Percentiles rank a stretch among this genome's conserved stretches.
These are phyloP conservation scores for Funneliformis caledonium DNA, from an alignment of 371 early-diverging fungal genomes.

Conservation along the genomic window DNA sequence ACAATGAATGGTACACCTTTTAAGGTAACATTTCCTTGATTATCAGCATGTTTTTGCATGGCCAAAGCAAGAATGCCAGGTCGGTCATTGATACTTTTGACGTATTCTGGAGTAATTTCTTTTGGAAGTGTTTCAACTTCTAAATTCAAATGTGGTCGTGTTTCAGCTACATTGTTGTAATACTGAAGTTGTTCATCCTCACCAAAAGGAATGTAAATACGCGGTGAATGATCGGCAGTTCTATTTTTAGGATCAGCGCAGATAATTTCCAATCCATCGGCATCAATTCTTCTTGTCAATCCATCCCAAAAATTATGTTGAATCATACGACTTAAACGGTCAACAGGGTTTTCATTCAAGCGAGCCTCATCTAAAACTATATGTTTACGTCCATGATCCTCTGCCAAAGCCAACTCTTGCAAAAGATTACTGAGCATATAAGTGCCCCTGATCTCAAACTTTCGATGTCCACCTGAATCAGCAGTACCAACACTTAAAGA, in stretches of 20 bases:
- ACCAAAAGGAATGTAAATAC: slow-evolving; percentile 89
- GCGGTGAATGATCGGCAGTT: slow-evolving; percentile 72
- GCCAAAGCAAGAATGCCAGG: slow-evolving; percentile 92
- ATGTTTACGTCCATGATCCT: slow-evolving; percentile 83
- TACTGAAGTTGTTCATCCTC: slow-evolving; percentile 82
- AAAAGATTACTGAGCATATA: slow-evolving; percentile 93
- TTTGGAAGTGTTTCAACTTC: slow-evolving; percentile 84
- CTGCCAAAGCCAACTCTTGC: slow-evolving; percentile 92
- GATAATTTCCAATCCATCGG: slow-evolving; percentile 87
- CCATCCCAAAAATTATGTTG: slow-evolving; percentile 94
- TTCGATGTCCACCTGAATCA: slow-evolving; percentile 83
- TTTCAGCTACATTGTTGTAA: slow-evolving; percentile 69
- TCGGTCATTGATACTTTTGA: slow-evolving; percentile 84
- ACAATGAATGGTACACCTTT: slow-evolving; percentile 93
- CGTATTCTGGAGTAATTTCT: slow-evolving; percentile 88
- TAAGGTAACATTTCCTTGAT: slow-evolving; percentile 58
- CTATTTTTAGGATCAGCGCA: slow-evolving; percentile 95
- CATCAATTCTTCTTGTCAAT: slow-evolving; percentile 91
- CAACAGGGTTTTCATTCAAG: slow-evolving; percentile 93
- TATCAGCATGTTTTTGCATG: slow-evolving; percentile 64
- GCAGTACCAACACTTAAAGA: slow-evolving; percentile 86
- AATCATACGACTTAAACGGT: slow-evolving; percentile 90
- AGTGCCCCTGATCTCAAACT: slow-evolving; percentile 91
- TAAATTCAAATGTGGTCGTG: slow-evolving; percentile 75
- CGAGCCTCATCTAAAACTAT: slow-evolving; percentile 88